Conservation (phyloP, 1,284 basidiomycete species). For the Rugosomyces carneus region DNA sequence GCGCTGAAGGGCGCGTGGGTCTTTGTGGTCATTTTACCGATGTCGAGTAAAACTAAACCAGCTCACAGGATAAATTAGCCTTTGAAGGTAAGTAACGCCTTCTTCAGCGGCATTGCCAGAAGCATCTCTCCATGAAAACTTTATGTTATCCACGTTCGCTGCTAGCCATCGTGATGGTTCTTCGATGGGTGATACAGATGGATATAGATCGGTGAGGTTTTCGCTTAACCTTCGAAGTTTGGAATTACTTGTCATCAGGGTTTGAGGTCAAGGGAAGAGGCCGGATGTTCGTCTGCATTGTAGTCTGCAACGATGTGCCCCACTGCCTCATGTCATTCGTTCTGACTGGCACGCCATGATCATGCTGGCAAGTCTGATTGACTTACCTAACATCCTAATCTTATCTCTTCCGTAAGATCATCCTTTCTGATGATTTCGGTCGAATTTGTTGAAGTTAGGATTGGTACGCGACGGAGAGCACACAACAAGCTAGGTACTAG, state of each 20-base stretch:
- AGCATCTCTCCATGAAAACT: background rate
- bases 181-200: background rate
- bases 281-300: background rate
- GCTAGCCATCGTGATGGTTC: background rate
- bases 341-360: background rate
- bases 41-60: background rate
- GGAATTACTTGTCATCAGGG: background rate
- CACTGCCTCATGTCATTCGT: background rate
- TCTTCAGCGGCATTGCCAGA: background rate
- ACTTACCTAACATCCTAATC: background rate
- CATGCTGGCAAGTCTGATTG: too few species aligned
- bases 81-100: background rate
- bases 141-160: background rate
- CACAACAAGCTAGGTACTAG: background rate
- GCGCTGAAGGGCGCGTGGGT: background rate
- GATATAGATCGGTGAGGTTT: background rate
- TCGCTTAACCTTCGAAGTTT: background rate
- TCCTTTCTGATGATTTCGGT: background rate
- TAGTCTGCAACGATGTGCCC: background rate
- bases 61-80: background rate
- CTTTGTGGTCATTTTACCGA: background rate
- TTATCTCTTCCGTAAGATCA: background rate
- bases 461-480: too few species aligned
- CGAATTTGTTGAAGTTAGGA: background rate
- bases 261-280: background rate